Conservation (phyloP, 2,329 filamentous ascomycete species). For the Tolypocladium guangdongense region DNA sequence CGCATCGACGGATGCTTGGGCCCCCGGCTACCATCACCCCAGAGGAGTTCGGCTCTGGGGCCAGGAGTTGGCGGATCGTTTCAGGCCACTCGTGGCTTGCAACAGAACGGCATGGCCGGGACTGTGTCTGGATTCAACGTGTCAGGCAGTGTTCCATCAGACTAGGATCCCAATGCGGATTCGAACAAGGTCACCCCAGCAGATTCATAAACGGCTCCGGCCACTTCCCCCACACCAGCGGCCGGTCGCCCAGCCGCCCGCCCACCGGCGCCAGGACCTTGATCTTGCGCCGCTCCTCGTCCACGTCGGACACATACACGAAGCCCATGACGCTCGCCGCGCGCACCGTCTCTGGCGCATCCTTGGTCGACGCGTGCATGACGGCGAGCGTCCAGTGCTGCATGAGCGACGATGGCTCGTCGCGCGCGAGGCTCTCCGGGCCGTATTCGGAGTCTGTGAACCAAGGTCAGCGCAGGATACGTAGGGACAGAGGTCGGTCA, state of each 20-base stretch:
- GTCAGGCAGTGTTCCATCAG: not conserved
- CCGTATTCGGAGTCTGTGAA: constrained; percentile 16
- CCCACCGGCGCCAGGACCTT: constrained; percentile 76
- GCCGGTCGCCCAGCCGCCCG: constrained; percentile 66
- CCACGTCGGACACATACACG: constrained; percentile 84
- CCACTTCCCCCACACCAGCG: constrained; percentile 77
- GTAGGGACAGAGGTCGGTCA: not conserved
- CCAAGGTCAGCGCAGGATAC: not conserved
- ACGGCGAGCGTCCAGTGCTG: constrained; percentile 78
- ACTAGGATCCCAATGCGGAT: not conserved
- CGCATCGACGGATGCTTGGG: not conserved
- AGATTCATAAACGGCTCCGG: constrained; percentile 76
- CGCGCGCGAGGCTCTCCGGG: constrained; percentile 43
- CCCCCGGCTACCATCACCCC: not conserved
- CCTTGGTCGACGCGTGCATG: constrained; percentile 62
- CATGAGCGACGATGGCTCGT: constrained; percentile 56
- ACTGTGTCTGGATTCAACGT: not conserved
- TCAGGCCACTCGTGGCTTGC: no score
- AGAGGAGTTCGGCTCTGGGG: not conserved
- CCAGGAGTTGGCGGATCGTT: no score
- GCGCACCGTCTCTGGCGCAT: constrained; percentile 60
- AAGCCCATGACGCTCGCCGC: constrained; percentile 85
- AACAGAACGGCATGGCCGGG: no score
- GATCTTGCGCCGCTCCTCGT: constrained; percentile 70
- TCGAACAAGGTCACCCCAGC: constrained; percentile 34